Evolutionary conservation across 345 rosid species (phyloP), one percentile per base, ranked within the genome.

Genomic region (Raphanus sativus): DNA sequence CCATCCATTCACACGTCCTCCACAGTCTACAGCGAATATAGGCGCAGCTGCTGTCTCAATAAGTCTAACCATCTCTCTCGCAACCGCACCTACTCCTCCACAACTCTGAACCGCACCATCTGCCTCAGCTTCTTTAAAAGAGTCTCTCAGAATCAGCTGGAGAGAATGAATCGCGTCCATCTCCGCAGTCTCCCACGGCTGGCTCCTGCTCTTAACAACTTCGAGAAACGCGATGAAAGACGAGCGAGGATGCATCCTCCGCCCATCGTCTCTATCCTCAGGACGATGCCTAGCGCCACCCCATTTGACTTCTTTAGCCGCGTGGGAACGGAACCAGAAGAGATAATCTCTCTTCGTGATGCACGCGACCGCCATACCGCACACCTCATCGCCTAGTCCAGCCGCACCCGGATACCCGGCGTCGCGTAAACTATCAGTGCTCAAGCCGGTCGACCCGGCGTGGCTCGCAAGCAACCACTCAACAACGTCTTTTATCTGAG

Each of bases 251-350:
- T 92, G 91, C 99, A 95, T 95, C 82, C 96, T 85, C 75, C 86
- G 96, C 8, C 97, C 92, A 74, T 92, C 98, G 78, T 95, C 99
- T 83, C 90, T 92, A 70, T 95, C 96, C 88, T 86, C 91, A 0
- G 98, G 99, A 58, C 92, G 96, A 78, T 95, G 99, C 87, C 92
- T 95, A 64, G 98, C 99, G 24, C 99, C 99, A 74, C 99, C 98
- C 99, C 99, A 95, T 81, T 95, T 95, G 76, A 93, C 76, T 86
- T 95, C 99, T 78, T 95, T 90, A 13, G 82, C 99, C 0, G 98
- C 87, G 61, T 95, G 97, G 75, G 99, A 95, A 12, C 99, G 88
- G 71, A 95, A 95, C 99, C 99, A 95, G 84, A 95, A 95, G 11
- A 93, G 86, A 62, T 89, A 95, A 76, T 92, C 97, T 70, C 62